These are phyloP conservation scores for Hirschfeldia incana DNA, from an alignment of 345 rosid species.

Conservation along the genomic window DNA sequence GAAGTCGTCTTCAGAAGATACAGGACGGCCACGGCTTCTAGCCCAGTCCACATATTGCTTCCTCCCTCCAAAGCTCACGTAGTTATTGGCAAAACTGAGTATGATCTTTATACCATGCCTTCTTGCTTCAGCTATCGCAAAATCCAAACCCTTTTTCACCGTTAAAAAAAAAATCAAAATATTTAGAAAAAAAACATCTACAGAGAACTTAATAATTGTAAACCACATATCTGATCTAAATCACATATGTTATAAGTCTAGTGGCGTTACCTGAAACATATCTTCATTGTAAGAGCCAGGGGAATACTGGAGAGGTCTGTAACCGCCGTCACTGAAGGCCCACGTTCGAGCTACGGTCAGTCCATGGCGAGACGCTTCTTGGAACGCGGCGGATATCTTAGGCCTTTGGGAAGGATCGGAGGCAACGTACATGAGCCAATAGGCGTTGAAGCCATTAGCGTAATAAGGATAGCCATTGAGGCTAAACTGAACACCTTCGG, in stretches of 20 bases:
- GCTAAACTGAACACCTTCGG: slow-evolving; percentile 60
- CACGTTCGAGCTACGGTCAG: slow-evolving; percentile 82
- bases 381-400: slow-evolving; percentile 61
- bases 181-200: background rate
- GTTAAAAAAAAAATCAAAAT: background rate
- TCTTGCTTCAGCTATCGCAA: slow-evolving; percentile 85
- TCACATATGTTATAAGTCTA: background rate
- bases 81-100: slow-evolving; percentile 73
- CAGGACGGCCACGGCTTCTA: slow-evolving; percentile 60
- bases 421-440: slow-evolving; percentile 86
- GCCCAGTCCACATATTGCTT: slow-evolving; percentile 86
- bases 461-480: slow-evolving; percentile 74
- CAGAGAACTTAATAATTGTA: too few species aligned
- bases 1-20: slow-evolving; percentile 83
- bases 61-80: slow-evolving; percentile 80
- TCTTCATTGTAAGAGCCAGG: slow-evolving; percentile 82
- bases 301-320: slow-evolving; percentile 63
- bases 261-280: slow-evolving; percentile 62
- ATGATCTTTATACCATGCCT: slow-evolving; percentile 68
- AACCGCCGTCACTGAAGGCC: slow-evolving; percentile 93
- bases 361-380: slow-evolving; percentile 66
- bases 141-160: slow-evolving; percentile 76
- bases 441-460: slow-evolving; percentile 90
- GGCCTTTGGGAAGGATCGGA: slow-evolving; percentile 70
- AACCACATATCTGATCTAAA: background rate